phyloP scores from a whole-genome alignment of 495 filamentous ascomycete genomes.

The Trichoderma orchidacearum region DNA sequence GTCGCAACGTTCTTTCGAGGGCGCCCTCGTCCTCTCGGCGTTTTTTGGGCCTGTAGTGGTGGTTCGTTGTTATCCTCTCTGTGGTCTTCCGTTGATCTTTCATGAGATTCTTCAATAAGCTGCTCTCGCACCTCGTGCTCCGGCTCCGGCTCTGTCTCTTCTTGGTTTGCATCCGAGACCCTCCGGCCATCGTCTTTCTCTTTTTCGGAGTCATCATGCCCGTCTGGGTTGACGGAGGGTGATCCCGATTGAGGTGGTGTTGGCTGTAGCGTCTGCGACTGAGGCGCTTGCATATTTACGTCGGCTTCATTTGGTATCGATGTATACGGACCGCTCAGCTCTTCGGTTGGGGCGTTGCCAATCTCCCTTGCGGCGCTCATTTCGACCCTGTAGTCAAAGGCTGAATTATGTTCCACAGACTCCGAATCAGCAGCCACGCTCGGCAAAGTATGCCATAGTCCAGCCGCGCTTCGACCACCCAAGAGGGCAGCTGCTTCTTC shows the following conservation, averaged over 20 bases:
- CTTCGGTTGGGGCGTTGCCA: not conserved
- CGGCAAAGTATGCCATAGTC: not conserved
- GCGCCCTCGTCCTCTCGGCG: not conserved
- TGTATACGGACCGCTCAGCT: not conserved
- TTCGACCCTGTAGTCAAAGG: not conserved
- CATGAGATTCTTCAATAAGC: not conserved
- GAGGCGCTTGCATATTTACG: not conserved
- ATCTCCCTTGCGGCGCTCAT: not conserved
- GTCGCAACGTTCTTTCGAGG: not conserved
- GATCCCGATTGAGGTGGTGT: not conserved
- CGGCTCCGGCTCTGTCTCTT: not conserved
- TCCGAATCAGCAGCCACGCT: not conserved
- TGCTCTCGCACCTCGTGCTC: not conserved
- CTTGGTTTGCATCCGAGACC: no score
- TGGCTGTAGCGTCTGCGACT: not conserved
- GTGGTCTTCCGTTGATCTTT: not conserved
- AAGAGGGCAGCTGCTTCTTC: not conserved
- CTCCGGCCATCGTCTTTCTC: no score
- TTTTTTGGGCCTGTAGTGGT: not conserved
- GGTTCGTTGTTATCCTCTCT: not conserved
- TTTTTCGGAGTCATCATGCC: not conserved
- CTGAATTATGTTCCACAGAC: no score
- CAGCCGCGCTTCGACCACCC: not conserved
- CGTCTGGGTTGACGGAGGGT: not conserved
- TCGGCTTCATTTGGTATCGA: not conserved